Evolutionary conservation across 73 alveolate genomes (phyloP).

Genomic region (Tetrahymena malaccensis): DNA sequence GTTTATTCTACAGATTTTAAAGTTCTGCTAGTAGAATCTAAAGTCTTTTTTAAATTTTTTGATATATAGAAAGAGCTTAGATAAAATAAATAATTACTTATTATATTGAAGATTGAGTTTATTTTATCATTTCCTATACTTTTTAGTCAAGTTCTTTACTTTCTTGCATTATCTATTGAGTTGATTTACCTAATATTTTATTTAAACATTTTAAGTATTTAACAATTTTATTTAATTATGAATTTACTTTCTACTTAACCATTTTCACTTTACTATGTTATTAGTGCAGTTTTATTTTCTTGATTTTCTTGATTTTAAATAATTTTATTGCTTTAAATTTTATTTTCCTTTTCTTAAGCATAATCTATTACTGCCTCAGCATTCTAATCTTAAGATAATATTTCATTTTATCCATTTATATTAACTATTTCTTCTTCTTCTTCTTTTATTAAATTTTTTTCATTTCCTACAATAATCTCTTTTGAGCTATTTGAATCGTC

Average conservation of each 20-base stretch:
- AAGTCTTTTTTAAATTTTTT: neutral
- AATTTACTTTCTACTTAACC: neutral
- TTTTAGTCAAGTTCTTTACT: neutral
- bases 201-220: neutral
- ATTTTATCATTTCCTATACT: neutral
- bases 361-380: neutral
- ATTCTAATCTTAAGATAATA: neutral
- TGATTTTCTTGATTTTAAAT: too few relatives aligned
- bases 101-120: neutral
- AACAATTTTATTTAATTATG: neutral
- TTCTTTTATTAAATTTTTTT: neutral
- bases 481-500: neutral
- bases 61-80: neutral
- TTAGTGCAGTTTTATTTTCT: neutral
- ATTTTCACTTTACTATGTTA: neutral
- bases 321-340: too few relatives aligned
- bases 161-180: neutral
- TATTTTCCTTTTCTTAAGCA: neutral
- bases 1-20: neutral
- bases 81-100: neutral
- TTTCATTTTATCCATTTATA: neutral
- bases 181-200: neutral
- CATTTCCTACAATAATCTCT: neutral
- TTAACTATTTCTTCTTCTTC: neutral
- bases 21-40: neutral